These are phyloP conservation scores for Arctostaphylos glauca DNA, from an alignment of 148 eudicot species.

Conservation along the genomic window DNA sequence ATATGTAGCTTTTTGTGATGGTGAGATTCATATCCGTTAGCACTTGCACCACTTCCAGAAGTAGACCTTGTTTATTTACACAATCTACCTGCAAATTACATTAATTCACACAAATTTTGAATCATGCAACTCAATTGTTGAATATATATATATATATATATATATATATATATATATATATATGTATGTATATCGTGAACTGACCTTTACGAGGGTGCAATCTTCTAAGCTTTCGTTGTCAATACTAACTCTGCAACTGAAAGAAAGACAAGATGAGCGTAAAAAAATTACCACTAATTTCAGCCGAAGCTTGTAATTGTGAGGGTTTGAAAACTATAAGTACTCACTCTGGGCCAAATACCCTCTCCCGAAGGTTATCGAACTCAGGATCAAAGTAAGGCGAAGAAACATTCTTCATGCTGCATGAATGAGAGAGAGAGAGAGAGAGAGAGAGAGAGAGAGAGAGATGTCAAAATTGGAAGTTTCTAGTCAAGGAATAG, in stretches of 20 bases:
- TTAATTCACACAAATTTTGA: background rate
- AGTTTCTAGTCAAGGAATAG: background rate
- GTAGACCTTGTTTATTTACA: conserved; percentile 75
- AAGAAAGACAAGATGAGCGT: background rate
- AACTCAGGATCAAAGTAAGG: conserved; percentile 78
- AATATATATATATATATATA: background rate
- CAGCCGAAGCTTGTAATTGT: too few relatives aligned
- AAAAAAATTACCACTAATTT: too few relatives aligned
- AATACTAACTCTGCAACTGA: conserved; percentile 55
- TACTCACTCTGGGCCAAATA: conserved; percentile 58
- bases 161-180: too few relatives aligned
- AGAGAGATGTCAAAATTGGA: background rate
- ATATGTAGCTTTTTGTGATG: conserved; percentile 75
- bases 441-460: too few relatives aligned
- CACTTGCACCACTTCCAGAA: conserved; percentile 87
- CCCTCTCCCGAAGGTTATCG: conserved; percentile 52
- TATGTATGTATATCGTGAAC: too few relatives aligned
- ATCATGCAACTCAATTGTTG: too few relatives aligned
- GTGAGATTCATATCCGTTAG: conserved; percentile 80
- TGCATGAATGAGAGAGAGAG: background rate
- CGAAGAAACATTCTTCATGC: conserved; percentile 44
- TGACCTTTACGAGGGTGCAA: conserved; percentile 62
- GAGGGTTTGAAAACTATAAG: too few relatives aligned
- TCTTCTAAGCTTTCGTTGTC: conserved; percentile 56
- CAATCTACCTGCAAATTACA: conserved; percentile 57